Base-by-base conservation (phyloP, 2,329 filamentous ascomycete genomes). In the Sclerotinia subarctica region DNA sequence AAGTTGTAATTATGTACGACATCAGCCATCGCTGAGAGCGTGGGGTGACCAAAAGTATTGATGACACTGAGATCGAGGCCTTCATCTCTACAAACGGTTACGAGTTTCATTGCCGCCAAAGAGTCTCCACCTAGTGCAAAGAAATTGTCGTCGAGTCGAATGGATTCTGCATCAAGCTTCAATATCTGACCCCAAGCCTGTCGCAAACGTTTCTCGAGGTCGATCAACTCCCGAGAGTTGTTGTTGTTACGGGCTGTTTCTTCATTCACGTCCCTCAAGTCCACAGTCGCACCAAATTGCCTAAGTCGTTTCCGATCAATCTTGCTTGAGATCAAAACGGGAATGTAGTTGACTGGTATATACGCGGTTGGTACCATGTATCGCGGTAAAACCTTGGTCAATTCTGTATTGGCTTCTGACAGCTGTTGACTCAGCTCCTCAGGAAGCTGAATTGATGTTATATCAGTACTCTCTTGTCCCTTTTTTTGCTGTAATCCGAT, bases 11-110 rank as follows among this genome's bases (percentile, higher is more conserved):
- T 8, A 3, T 66, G 52, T 3, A 78, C 72, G 3, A 77, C 72
- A 13, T 68, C 71, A 7, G 83, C 82, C 83, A 85, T 84, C 0
- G 76, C 79, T 1, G 80, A 74, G 5, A 83, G 75, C 10, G 76
- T 79, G 32, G 81, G 80, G 63, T 81, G 76, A 2, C 70, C 64
- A 72, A 84, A 83, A 29, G 82, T 78, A 56, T 81, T 78, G 5
- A 78, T 77, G 3, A 84, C 82, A 0, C 77, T 79, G 1, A 83
- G 70, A 19, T 73, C 73, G 10, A 80, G 69, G 4, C 78, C 78
- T 46, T 68, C 67, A 10, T 68, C 68, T 53, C 73, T 66, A 35
- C 72, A 71, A n/a, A 54, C 77, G 24, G 82, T 79, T 0, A 85
- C 83, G 5, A 85, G 70, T 63, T 81, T 82, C 76, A 81, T 82